Evolutionary conservation across 148 eudicot species (phyloP).

Genomic region (Camellia japonica): DNA sequence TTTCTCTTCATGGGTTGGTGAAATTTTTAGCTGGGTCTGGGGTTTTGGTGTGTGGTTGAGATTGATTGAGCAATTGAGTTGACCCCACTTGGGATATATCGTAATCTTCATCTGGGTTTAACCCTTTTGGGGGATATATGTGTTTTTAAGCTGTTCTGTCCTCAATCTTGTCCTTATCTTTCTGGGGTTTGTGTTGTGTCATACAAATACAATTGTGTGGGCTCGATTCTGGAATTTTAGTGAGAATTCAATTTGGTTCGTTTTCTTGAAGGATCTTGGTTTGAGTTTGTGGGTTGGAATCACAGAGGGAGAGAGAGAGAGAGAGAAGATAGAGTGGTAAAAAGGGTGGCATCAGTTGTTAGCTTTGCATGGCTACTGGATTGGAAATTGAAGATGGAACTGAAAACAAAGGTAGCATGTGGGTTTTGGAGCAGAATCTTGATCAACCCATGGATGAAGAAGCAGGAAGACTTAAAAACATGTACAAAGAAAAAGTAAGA

Average conservation of each 20-base stretch:
- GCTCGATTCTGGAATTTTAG: not conserved
- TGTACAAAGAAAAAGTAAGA: slow-evolving; percentile 80
- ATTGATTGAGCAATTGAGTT: slow-evolving; percentile 7
- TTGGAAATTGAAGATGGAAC: slow-evolving; percentile 39
- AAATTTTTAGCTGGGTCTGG: not conserved
- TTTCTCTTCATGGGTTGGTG: not conserved
- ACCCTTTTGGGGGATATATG: not conserved
- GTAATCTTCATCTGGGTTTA: not conserved
- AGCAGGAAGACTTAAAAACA: slow-evolving; percentile 76
- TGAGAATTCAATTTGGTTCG: not conserved
- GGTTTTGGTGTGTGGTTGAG: slow-evolving; percentile 1
- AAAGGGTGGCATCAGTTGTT: slow-evolving; percentile 1
- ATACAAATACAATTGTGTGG: not conserved
- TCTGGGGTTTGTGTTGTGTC: slow-evolving; percentile 4
- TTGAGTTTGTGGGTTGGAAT: slow-evolving; percentile 7
- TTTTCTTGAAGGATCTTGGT: not conserved
- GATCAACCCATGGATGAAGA: slow-evolving; percentile 97
- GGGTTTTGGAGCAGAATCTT: slow-evolving; percentile 92
- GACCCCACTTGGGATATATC: slow-evolving; percentile 13
- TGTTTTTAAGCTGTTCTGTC: not conserved
- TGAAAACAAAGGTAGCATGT: slow-evolving; percentile 68
- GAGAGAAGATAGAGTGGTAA: not conserved
- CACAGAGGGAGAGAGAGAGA: not conserved
- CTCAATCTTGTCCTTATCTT: not conserved
- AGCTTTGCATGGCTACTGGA: slow-evolving; percentile 41